Evolutionary conservation across 805 yeast species (phyloP).

Genomic region (Huiozyma naganishii): DNA sequence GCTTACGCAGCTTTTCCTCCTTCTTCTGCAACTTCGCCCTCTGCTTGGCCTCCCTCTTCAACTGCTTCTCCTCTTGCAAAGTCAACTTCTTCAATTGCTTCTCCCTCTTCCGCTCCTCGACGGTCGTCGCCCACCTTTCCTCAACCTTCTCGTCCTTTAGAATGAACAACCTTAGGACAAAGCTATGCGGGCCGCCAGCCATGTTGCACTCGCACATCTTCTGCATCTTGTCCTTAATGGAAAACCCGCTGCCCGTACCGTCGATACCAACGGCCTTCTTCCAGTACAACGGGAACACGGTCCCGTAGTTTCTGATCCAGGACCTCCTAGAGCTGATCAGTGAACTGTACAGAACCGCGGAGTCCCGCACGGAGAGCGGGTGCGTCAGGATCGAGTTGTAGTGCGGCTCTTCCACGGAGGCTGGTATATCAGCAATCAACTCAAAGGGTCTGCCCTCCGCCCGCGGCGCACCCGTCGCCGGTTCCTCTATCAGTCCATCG

Average conservation of each 20-base stretch:
- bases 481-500: neutral
- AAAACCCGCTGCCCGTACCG: conserved; percentile 4
- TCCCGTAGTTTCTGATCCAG: conserved; percentile 42
- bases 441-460: conserved; percentile 46
- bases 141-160: conserved; percentile 70
- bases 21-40: conserved; percentile 15
- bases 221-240: conserved; percentile 68
- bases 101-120: conserved; percentile 27
- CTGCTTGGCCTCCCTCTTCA: conserved; percentile 19
- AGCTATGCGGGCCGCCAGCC: conserved; percentile 73
- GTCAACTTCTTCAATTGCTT: conserved; percentile 28
- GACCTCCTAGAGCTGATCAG: conserved; percentile 61
- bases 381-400: conserved; percentile 44
- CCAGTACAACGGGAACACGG: conserved; percentile 75
- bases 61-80: conserved; percentile 26
- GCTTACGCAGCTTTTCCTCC: conserved; percentile 8
- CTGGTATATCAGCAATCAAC: conserved; percentile 54
- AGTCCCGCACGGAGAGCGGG: conserved; percentile 61
- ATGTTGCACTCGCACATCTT: conserved; percentile 70
- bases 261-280: conserved; percentile 30
- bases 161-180: conserved; percentile 69
- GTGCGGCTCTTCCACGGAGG: conserved; percentile 48
- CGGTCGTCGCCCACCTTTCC: conserved; percentile 34
- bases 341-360: conserved; percentile 62
- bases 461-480: neutral